A percentile compares a stretch with the other conserved stretches of the same genome.
phyloP scores from a whole-genome alignment of 306 rosid species.

The Biancaea sappan region DNA sequence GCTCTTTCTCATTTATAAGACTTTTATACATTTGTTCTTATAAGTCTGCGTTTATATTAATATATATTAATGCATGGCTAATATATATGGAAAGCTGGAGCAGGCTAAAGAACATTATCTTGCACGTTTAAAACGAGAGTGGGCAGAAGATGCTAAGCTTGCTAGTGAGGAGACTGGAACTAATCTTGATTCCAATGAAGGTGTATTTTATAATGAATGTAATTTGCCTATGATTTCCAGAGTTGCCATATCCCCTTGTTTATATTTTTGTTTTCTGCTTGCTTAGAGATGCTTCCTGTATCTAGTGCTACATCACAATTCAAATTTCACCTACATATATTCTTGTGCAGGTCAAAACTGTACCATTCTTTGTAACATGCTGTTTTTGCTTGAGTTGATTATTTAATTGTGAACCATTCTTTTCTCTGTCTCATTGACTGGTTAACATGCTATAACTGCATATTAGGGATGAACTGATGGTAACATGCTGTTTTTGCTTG shows the following conservation, averaged over 20 bases:
- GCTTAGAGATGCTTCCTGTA: neutral
- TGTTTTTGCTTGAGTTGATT: too few relatives aligned
- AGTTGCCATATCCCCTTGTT: neutral
- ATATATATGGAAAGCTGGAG: constrained; percentile 61
- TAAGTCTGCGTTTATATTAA: neutral
- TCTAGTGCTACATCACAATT: constrained; percentile 16
- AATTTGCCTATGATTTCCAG: neutral
- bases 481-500: too few relatives aligned
- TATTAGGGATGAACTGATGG: too few relatives aligned
- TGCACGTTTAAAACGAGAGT: constrained; percentile 60
- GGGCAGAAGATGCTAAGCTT: constrained; percentile 56
- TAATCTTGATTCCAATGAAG: constrained; percentile 11
- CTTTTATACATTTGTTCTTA: neutral
- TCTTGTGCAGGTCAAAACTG: constrained; percentile 65
- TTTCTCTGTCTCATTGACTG: too few relatives aligned
- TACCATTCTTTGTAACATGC: constrained; percentile 86
- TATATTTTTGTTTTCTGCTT: neutral
- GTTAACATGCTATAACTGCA: too few relatives aligned
- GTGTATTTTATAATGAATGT: constrained; percentile 8
- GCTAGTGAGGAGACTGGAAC: neutral
- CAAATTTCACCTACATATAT: constrained; percentile 6
- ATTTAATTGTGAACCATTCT: too few relatives aligned
- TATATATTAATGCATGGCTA: neutral
- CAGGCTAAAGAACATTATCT: constrained; percentile 84
- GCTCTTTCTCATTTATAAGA: neutral